These are phyloP conservation scores for Aspergillus japonicus DNA, from an alignment of 2,329 filamentous ascomycete species.

Conservation along the genomic window DNA sequence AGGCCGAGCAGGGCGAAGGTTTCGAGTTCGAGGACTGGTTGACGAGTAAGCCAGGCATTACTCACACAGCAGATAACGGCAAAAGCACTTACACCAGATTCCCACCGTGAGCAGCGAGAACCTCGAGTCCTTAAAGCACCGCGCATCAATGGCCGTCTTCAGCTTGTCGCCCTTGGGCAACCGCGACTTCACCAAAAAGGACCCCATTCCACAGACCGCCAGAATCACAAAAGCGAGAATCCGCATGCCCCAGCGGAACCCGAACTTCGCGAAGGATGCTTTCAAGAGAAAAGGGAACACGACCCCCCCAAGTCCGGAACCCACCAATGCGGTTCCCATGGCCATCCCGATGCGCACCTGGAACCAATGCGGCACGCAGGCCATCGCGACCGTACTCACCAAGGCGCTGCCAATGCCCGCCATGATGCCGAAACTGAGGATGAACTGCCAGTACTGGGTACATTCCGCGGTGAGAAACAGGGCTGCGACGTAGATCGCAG, in stretches of 20 bases:
- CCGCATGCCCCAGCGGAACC: conserved; percentile 43
- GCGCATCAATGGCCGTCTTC: conserved; percentile 42
- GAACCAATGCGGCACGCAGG: conserved; percentile 45
- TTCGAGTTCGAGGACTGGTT: conserved; percentile 31
- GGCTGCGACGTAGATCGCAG: conserved; percentile 39
- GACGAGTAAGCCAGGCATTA: not conserved
- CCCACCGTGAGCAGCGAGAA: conserved; percentile 47
- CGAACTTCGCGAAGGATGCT: conserved; percentile 32
- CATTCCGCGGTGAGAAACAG: conserved; percentile 51
- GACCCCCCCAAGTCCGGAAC: conserved; percentile 39
- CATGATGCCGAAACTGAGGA: conserved; percentile 42
- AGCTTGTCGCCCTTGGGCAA: conserved; percentile 34
- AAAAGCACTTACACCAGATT: conserved; percentile 40
- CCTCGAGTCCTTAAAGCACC: conserved; percentile 44
- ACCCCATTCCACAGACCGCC: conserved; percentile 33
- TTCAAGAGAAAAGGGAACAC: conserved; percentile 40
- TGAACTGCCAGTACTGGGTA: conserved; percentile 50
- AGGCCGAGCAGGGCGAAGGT: conserved; percentile 32
- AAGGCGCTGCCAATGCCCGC: conserved; percentile 38
- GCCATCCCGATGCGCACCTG: conserved; percentile 39
- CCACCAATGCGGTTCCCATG: conserved; percentile 42
- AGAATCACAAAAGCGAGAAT: conserved; percentile 38
- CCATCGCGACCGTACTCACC: conserved; percentile 40
- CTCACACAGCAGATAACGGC: not conserved
- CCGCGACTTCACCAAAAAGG: conserved; percentile 36